Base-by-base conservation (phyloP, 345 rosid species). In the Eucalyptus tenuipes region DNA sequence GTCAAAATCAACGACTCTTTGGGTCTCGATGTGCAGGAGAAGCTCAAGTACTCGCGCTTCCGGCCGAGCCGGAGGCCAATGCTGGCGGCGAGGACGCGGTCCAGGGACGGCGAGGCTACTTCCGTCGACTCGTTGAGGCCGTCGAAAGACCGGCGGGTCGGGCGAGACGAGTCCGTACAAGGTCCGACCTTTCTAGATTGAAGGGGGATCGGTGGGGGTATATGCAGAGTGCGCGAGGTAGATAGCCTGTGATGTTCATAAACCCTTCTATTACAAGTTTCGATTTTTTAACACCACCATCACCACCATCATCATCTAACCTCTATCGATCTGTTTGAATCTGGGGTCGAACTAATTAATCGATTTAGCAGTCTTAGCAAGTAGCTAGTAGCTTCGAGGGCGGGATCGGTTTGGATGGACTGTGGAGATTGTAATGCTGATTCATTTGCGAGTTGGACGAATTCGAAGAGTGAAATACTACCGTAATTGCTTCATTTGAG, bases 81-180 rank as follows among this genome's bases (percentile, higher is more conserved):
- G 47, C 25, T 40, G 47, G 47, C 47, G 84, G 84, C 84, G 84
- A 75, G 82, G 82, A 37, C 82, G 84, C 47, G 84, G 84, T 40
- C 84, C 84, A 87, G 49, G 91, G 91, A 84, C 22, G 91, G 85
- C 31, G 91, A 87, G 44, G 91, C 86, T 10, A 59, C 66, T 11
- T 79, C 79, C 5, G 88, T 87, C n/a, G 90, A 90, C 90, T 87
- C 90, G 15, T 33, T 10, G 87, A 91, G 91, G 85, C 86, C 87
- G 47, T 68, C 64, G 68, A 88, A 90, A 50, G 66, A 87, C 45
- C 86, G 81, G 86, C 88, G 89, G 87, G 89, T 49, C 11, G 88
- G 84, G 84, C 84, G 27, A 40, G 84, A 75, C 24, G 84, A 40
- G 84, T 75, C 29, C 84, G 2, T 40, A 11, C 84, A 22, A 75